Percentiles rank a stretch among this genome's conserved stretches.
These are phyloP conservation scores for Tulasnella sp. DNA, from an alignment of 768 basidiomycete genomes.

Conservation along the genomic window DNA sequence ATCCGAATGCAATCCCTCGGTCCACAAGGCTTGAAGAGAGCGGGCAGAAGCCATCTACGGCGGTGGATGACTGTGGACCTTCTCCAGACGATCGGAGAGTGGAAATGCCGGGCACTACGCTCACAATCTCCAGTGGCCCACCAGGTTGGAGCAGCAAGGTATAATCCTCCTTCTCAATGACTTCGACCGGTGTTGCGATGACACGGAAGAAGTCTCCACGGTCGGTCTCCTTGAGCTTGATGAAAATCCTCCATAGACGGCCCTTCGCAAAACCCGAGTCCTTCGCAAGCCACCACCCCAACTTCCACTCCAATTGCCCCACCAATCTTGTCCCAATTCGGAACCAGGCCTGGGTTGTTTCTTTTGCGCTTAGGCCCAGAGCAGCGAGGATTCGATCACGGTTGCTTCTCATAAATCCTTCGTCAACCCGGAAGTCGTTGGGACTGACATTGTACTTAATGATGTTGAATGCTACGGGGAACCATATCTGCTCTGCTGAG, in stretches of 20 bases:
- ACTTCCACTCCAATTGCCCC: neutral
- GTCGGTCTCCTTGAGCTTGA: neutral
- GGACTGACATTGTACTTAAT: neutral
- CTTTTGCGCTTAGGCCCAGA: neutral
- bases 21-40: neutral
- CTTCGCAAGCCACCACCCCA: neutral
- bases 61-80: neutral
- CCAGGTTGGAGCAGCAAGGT: neutral
- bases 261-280: neutral
- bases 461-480: neutral
- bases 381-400: neutral
- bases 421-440: neutral
- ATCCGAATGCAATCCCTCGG: neutral
- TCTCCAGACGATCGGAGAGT: neutral
- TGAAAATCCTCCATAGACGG: neutral
- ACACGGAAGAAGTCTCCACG: neutral
- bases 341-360: neutral
- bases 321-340: neutral
- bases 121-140: neutral
- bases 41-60: neutral
- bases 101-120: neutral
- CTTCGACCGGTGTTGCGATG: neutral
- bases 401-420: neutral
- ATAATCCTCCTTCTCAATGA: neutral
- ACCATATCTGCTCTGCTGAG: neutral